phyloP scores from a whole-genome alignment of 2,329 filamentous ascomycete species.

The Biscogniauxia marginata region DNA sequence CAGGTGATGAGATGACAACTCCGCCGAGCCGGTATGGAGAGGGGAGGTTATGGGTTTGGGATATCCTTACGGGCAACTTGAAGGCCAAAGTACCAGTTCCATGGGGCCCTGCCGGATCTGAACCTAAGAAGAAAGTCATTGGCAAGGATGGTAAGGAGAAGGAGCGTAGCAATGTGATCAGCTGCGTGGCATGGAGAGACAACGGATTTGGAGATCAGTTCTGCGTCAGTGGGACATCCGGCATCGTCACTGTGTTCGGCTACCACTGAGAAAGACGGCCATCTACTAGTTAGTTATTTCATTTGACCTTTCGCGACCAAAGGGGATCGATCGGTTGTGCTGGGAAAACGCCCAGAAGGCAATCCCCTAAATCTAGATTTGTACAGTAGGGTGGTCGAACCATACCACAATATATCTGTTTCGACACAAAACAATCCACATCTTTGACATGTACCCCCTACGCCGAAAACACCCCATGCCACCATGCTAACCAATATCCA shows the following conservation, averaged over 20 bases:
- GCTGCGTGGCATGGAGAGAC: slow-evolving; percentile 62
- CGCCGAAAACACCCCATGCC: slow-evolving; percentile 24
- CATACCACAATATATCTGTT: slow-evolving; percentile 7
- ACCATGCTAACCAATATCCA: slow-evolving; percentile 23
- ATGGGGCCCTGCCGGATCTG: slow-evolving; percentile 52
- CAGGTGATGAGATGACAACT: slow-evolving; percentile 68
- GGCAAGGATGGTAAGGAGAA: slow-evolving; percentile 62
- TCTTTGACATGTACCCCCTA: slow-evolving; percentile 18
- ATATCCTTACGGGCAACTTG: slow-evolving; percentile 71
- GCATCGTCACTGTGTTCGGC: slow-evolving; percentile 64
- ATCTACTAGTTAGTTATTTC: not conserved
- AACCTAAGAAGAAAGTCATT: slow-evolving; percentile 50
- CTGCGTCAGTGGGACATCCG: slow-evolving; percentile 64
- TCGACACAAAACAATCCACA: slow-evolving; percentile 13
- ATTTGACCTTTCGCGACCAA: slow-evolving; percentile 3
- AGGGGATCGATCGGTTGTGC: not conserved
- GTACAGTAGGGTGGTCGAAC: slow-evolving; percentile 9
- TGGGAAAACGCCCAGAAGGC: not conserved
- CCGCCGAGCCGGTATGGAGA: slow-evolving; percentile 39
- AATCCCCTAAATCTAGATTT: slow-evolving; percentile 11
- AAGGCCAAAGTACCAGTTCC: slow-evolving; percentile 60
- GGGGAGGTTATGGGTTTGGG: slow-evolving; percentile 76
- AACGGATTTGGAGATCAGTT: slow-evolving; percentile 63
- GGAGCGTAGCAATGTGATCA: slow-evolving; percentile 58
- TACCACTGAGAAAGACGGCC: slow-evolving; percentile 23